These are phyloP conservation scores for Clonostachys solani DNA, from an alignment of 2,329 filamentous ascomycete species.

Conservation along the genomic window DNA sequence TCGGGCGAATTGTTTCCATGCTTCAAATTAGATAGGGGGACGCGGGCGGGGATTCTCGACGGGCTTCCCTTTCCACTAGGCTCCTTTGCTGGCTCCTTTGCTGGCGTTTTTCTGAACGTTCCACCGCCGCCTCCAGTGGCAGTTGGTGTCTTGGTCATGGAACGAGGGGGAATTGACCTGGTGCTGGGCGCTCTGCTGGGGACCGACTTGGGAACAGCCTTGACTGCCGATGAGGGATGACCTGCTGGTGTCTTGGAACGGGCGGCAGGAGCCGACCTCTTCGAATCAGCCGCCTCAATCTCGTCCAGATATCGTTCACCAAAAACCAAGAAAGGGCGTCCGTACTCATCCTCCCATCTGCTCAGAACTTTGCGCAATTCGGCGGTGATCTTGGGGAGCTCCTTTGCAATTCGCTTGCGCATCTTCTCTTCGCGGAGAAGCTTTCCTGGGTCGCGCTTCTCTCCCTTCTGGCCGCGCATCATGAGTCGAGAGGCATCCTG, in stretches of 20 bases:
- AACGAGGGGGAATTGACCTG: constrained; percentile 28
- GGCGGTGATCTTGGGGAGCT: constrained; percentile 83
- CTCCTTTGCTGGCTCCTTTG: constrained; percentile 18
- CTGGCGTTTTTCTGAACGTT: constrained; percentile 7
- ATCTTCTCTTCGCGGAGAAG: constrained; percentile 96
- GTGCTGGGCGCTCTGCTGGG: constrained; percentile 15
- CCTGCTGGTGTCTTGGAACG: constrained; percentile 73
- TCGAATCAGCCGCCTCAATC: constrained; percentile 62
- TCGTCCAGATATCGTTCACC: constrained; percentile 88
- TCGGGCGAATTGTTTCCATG: constrained; percentile 80
- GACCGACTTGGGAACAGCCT: constrained; percentile 24
- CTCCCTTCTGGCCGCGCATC: constrained; percentile 86
- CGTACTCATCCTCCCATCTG: constrained; percentile 90
- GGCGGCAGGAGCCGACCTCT: constrained; percentile 44
- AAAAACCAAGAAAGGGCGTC: constrained; percentile 86
- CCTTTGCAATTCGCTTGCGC: constrained; percentile 94
- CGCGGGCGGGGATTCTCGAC: constrained; percentile 62
- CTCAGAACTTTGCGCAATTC: constrained; percentile 83
- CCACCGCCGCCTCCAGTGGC: constrained; percentile 25
- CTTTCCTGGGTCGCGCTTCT: constrained; percentile 91
- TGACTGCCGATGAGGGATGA: constrained; percentile 42
- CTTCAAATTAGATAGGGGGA: constrained; percentile 64
- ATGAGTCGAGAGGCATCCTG: constrained; percentile 93
- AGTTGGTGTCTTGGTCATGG: constrained; percentile 51
- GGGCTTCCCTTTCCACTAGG: constrained; percentile 22